Percentiles rank a stretch among this genome's conserved stretches.
Conservation (phyloP, 1,284 basidiomycete species). For the Entoloma clypeatum region DNA sequence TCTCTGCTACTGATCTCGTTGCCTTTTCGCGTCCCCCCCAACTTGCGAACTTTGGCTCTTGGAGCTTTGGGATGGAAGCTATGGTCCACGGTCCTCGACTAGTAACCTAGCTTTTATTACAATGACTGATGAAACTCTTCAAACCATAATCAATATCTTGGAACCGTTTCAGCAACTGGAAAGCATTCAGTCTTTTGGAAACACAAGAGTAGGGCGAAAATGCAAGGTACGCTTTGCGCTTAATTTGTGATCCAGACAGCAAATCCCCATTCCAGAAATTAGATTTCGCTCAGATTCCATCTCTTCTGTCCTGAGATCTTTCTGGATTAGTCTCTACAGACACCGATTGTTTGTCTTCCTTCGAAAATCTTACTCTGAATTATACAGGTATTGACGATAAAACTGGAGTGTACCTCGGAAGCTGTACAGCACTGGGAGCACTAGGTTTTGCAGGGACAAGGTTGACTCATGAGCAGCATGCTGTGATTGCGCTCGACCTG, state of each 20-base stretch:
- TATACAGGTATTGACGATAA: slow-evolving; percentile 60
- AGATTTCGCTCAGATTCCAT: slow-evolving; percentile 53
- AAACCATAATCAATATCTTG: slow-evolving; percentile 41
- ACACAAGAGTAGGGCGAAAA: slow-evolving; percentile 51
- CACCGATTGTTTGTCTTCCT: slow-evolving; percentile 27
- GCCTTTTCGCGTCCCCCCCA: slow-evolving; percentile 37
- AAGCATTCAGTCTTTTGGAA: slow-evolving; percentile 57
- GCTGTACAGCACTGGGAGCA: slow-evolving; percentile 43
- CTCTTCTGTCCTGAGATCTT: slow-evolving; percentile 51
- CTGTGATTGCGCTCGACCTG: not conserved
- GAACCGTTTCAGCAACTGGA: slow-evolving; percentile 38
- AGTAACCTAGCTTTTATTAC: slow-evolving; percentile 49
- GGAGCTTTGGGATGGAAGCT: slow-evolving; percentile 56
- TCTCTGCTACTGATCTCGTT: slow-evolving; percentile 41
- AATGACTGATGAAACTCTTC: slow-evolving; percentile 50
- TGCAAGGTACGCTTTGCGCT: slow-evolving; percentile 45
- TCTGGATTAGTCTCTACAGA: slow-evolving; percentile 41
- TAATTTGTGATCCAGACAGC: not conserved
- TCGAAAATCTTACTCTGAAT: slow-evolving; percentile 53
- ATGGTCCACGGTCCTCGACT: slow-evolving; percentile 42
- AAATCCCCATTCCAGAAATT: slow-evolving; percentile 34
- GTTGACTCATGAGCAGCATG: slow-evolving; percentile 45
- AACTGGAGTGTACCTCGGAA: slow-evolving; percentile 47
- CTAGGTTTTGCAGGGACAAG: slow-evolving; percentile 57
- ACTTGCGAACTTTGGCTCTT: slow-evolving; percentile 48